A percentile compares a stretch with the other conserved stretches of the same genome.
Evolutionary conservation across 164 flowering plant genomes (phyloP).

Genomic region (Santalum album): DNA sequence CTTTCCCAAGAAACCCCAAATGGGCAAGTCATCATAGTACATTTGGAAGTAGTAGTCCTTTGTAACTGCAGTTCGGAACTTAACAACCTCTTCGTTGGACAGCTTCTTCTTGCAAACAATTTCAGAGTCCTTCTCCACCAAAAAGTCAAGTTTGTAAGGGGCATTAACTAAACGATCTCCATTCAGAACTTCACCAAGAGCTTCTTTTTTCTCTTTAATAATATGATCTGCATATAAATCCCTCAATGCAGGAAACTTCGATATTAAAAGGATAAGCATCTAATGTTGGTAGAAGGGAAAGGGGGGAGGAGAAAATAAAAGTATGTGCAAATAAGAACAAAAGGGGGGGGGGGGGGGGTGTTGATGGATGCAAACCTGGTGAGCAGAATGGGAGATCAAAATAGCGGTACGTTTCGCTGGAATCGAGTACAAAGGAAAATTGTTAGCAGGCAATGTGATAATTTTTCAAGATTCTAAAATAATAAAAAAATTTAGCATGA

Average conservation of each 20-base stretch:
- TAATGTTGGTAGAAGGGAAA: neutral
- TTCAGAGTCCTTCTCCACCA: conserved; percentile 10
- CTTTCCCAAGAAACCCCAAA: conserved; percentile 17
- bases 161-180: conserved; percentile 34
- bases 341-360: no score
- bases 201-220: conserved; percentile 29
- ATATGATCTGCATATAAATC: conserved; percentile 13
- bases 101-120: conserved; percentile 13
- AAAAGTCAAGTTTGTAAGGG: conserved; percentile 11
- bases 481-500: no score
- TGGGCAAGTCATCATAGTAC: conserved; percentile 16
- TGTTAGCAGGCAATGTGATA: no score
- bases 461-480: no score
- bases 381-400: neutral
- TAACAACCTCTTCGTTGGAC: conserved; percentile 10
- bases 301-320: neutral
- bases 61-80: conserved; percentile 12
- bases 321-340: no score
- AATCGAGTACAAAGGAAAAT: neutral
- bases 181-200: conserved; percentile 33
- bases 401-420: neutral
- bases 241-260: neutral
- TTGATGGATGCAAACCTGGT: neutral
- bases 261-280: neutral
- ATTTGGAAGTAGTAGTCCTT: conserved; percentile 18